Conservation (phyloP, 2,329 filamentous ascomycete genomes). For the Geosmithia morbida region DNA sequence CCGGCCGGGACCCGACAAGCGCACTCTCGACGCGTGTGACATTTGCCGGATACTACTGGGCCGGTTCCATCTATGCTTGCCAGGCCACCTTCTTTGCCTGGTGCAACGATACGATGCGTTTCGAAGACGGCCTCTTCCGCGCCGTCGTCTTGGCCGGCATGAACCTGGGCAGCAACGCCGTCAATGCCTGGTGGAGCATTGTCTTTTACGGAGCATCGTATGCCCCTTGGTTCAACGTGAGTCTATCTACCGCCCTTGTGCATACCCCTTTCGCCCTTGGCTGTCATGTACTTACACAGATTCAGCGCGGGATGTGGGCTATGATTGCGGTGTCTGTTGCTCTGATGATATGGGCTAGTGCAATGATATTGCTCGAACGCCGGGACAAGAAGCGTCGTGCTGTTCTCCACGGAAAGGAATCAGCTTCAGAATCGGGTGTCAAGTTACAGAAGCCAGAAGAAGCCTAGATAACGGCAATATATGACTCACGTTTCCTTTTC, state of each 20-base stretch:
- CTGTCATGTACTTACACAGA: not conserved
- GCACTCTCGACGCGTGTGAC: slow-evolving; percentile 31
- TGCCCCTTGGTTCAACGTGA: slow-evolving; percentile 50
- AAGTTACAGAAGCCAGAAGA: not conserved
- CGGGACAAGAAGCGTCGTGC: not conserved
- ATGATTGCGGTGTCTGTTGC: slow-evolving; percentile 53
- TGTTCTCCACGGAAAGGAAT: not conserved
- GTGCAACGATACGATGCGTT: slow-evolving; percentile 57
- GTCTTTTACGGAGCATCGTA: slow-evolving; percentile 43
- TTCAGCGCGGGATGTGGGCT: slow-evolving; percentile 53
- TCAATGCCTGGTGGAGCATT: slow-evolving; percentile 63
- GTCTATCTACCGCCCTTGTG: slow-evolving; percentile 9
- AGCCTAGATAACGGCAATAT: not conserved
- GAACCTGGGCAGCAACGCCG: slow-evolving; percentile 52
- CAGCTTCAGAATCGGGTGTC: not conserved
- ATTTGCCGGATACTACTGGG: slow-evolving; percentile 57
- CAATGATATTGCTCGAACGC: not conserved
- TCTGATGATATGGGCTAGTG: slow-evolving; percentile 35
- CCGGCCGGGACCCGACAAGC: slow-evolving; percentile 23
- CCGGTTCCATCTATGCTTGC: slow-evolving; percentile 55
- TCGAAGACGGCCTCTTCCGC: slow-evolving; percentile 47
- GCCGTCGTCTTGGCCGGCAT: slow-evolving; percentile 57
- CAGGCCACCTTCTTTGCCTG: slow-evolving; percentile 65
- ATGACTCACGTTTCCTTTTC: too few relatives aligned
- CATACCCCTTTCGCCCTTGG: not conserved